A percentile compares a stretch with the other conserved stretches of the same genome.
Conservation (phyloP, 2,329 filamentous ascomycete genomes). For the Colletotrichum musae region DNA sequence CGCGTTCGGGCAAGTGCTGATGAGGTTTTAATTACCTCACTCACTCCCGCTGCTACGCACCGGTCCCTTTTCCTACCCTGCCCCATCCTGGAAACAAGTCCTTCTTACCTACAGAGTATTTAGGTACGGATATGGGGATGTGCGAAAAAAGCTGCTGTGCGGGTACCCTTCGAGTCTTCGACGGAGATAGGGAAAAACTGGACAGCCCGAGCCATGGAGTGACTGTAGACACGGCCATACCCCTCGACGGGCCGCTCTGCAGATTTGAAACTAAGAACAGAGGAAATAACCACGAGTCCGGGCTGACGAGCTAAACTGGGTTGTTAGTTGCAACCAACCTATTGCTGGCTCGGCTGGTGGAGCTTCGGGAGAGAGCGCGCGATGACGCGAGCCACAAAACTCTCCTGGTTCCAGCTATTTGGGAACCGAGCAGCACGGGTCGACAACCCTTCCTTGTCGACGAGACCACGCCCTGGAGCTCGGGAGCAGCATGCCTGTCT, state of each 20-base stretch:
- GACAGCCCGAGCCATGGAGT: slow-evolving; percentile 15
- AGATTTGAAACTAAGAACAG: slow-evolving; percentile 32
- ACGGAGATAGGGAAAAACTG: slow-evolving; percentile 28
- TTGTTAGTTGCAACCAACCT: not conserved
- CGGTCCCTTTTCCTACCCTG: not conserved
- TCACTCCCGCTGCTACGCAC: slow-evolving; percentile 11
- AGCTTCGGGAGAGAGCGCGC: slow-evolving; percentile 38
- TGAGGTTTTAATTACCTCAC: slow-evolving; percentile 37
- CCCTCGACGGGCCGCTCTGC: slow-evolving; percentile 34
- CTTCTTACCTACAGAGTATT: not conserved
- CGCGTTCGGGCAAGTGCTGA: slow-evolving; percentile 34
- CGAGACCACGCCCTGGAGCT: slow-evolving; percentile 32
- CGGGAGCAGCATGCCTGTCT: slow-evolving; percentile 35
- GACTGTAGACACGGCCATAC: not conserved
- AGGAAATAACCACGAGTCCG: slow-evolving; percentile 9
- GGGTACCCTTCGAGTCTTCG: slow-evolving; percentile 31
- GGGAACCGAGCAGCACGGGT: slow-evolving; percentile 35
- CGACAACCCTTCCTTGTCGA: slow-evolving; percentile 39
- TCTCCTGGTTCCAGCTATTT: slow-evolving; percentile 42
- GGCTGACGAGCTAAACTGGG: slow-evolving; percentile 6
- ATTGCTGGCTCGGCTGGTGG: slow-evolving; percentile 35
- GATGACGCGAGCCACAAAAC: slow-evolving; percentile 43
- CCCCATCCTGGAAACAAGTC: slow-evolving; percentile 11
- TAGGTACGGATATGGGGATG: not conserved
- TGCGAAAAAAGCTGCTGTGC: not conserved